phyloP scores from a whole-genome alignment of 176 grass and related monocot genomes.

The Phoenix roebelenii region DNA sequence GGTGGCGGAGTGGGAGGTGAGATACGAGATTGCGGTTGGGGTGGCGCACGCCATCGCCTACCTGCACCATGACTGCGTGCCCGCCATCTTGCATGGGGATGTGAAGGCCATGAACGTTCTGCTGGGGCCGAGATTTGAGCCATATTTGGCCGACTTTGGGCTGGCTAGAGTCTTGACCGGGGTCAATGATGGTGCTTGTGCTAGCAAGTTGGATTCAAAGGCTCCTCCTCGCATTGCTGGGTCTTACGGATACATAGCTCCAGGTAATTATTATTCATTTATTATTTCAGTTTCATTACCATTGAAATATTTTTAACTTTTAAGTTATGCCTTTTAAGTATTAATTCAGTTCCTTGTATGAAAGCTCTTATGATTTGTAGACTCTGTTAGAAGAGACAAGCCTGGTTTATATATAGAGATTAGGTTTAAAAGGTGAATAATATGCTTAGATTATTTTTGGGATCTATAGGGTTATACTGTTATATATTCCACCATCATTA shows the following conservation, averaged over 20 bases:
- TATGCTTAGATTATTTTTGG: too few species aligned
- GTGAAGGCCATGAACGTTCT: conserved; percentile 94
- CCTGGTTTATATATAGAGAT: too few species aligned
- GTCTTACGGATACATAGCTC: conserved; percentile 88
- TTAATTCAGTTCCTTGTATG: too few species aligned
- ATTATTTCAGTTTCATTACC: background rate
- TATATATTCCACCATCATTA: too few species aligned
- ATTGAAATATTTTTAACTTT: background rate
- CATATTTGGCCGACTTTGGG: conserved; percentile 87
- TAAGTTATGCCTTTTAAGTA: too few species aligned
- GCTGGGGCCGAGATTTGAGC: conserved; percentile 63
- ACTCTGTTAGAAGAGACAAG: too few species aligned
- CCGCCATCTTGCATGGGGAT: conserved; percentile 82
- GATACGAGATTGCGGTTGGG: conserved; percentile 68
- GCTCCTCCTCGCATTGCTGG: conserved; percentile 52
- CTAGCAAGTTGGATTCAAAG: conserved; percentile 41
- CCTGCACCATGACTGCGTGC: conserved; percentile 92
- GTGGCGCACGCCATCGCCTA: conserved; percentile 79
- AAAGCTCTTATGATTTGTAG: too few species aligned
- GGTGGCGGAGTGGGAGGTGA: conserved; percentile 50
- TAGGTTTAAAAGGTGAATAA: too few species aligned
- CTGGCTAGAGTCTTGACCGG: conserved; percentile 53
- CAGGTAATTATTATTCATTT: conserved; percentile 30
- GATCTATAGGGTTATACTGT: too few species aligned
- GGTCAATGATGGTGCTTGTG: background rate